Percentiles rank a stretch among this genome's conserved stretches.
Evolutionary conservation across 371 early-diverging fungal species (phyloP).

Genomic region (Rhizopus delemar): DNA sequence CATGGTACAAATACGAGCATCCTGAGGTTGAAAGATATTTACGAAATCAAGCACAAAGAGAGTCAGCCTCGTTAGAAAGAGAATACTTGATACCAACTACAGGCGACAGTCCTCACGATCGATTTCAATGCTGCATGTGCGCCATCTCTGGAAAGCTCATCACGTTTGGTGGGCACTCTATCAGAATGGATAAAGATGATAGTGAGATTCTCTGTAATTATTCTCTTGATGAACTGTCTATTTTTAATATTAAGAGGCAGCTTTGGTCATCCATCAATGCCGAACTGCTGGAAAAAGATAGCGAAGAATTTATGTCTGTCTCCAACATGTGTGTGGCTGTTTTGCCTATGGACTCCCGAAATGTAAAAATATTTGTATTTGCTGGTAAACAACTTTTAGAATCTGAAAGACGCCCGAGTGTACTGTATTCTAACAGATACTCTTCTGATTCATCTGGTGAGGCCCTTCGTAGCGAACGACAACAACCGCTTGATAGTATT

Average conservation of each 20-base stretch:
- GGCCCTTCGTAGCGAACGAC: background rate
- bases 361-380: constrained; percentile 14
- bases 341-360: constrained; percentile 1
- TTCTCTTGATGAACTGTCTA: constrained; percentile 20
- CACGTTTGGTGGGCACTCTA: constrained; percentile 37
- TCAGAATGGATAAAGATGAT: constrained; percentile 34
- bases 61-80: background rate
- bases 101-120: constrained; percentile 31
- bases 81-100: constrained; percentile 24
- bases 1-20: constrained; percentile 40
- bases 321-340: constrained; percentile 26
- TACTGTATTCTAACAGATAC: background rate
- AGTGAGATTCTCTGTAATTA: constrained; percentile 28
- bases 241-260: constrained; percentile 19
- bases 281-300: constrained; percentile 1
- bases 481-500: background rate
- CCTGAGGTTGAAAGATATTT: constrained; percentile 33
- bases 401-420: background rate
- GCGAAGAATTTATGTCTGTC: constrained; percentile 16
- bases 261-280: constrained; percentile 18
- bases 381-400: constrained; percentile 21
- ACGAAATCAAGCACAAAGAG: constrained; percentile 3
- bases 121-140: constrained; percentile 35
- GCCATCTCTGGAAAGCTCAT: constrained; percentile 23
- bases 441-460: background rate